phyloP scores from a whole-genome alignment of 139 green algal species.

The Yamagishiella unicocca region DNA sequence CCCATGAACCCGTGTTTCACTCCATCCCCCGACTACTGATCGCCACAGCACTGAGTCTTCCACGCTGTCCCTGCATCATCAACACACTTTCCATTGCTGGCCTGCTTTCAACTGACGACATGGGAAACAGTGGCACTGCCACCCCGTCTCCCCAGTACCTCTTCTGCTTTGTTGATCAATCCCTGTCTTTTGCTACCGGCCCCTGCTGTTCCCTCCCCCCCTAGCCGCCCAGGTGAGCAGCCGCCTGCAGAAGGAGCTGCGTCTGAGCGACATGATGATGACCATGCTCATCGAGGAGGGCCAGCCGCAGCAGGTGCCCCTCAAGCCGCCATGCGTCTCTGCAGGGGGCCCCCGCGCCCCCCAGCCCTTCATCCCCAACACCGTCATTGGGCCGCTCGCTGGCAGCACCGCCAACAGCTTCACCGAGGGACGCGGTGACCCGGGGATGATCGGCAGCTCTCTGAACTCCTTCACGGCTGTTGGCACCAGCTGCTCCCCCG shows the following conservation, averaged over 20 bases:
- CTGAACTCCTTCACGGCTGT: neutral
- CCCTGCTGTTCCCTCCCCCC: too few relatives aligned
- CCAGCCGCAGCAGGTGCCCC: neutral
- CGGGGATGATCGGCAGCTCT: neutral
- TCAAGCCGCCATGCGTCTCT: neutral
- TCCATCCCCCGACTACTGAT: too few relatives aligned
- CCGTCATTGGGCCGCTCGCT: neutral
- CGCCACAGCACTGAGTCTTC: too few relatives aligned
- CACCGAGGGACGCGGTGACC: neutral
- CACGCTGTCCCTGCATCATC: too few relatives aligned
- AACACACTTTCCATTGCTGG: neutral
- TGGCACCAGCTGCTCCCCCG: too few relatives aligned
- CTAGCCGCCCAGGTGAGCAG: neutral
- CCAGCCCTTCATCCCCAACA: neutral
- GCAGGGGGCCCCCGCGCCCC: neutral
- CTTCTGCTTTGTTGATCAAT: too few relatives aligned
- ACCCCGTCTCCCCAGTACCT: too few relatives aligned
- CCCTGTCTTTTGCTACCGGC: too few relatives aligned
- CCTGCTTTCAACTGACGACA: neutral
- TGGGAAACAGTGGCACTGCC: too few relatives aligned
- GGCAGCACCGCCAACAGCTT: neutral
- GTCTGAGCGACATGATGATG: slow-evolving; percentile 16
- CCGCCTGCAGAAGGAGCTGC: neutral
- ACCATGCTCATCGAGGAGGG: neutral
- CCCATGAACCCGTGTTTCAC: too few relatives aligned